A percentile compares a stretch with the other conserved stretches of the same genome.
phyloP scores from a whole-genome alignment of 495 filamentous ascomycete genomes.

The Penicillium cinerascens region DNA sequence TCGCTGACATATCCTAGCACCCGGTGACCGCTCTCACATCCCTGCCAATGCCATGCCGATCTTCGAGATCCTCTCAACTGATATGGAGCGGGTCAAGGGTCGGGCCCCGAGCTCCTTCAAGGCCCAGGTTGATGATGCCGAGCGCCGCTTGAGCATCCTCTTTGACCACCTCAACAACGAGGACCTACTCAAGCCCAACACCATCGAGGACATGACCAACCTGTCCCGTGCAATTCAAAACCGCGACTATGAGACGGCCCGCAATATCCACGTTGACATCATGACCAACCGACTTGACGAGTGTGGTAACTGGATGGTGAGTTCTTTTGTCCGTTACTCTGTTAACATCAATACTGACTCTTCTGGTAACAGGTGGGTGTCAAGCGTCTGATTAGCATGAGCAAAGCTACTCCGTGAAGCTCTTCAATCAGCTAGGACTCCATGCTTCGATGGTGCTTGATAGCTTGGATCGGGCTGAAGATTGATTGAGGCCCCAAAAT shows the following conservation, averaged over 20 bases:
- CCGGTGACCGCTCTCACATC: conserved; percentile 89
- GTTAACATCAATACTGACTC: neutral
- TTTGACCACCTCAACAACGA: conserved; percentile 97
- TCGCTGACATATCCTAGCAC: conserved; percentile 40
- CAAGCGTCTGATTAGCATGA: conserved; percentile 90
- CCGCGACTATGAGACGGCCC: conserved; percentile 74
- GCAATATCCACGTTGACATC: conserved; percentile 73
- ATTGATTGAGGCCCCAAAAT: conserved; percentile 12
- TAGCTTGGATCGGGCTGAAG: neutral
- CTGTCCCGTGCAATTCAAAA: conserved; percentile 63
- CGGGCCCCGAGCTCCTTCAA: conserved; percentile 79
- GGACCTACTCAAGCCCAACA: conserved; percentile 79
- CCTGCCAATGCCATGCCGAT: conserved; percentile 69
- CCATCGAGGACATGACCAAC: conserved; percentile 65
- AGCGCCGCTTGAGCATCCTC: conserved; percentile 83
- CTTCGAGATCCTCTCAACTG: conserved; percentile 73
- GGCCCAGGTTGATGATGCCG: conserved; percentile 83
- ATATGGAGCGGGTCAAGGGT: conserved; percentile 83
- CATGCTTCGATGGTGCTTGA: conserved; percentile 1
- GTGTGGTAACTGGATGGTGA: conserved; percentile 94
- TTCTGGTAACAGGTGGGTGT: conserved; percentile 67
- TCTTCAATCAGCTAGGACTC: neutral
- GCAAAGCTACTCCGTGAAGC: conserved; percentile 63
- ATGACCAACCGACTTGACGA: conserved; percentile 78
- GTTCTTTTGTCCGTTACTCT: conserved; percentile 24